phyloP scores from a whole-genome alignment of 2,329 filamentous ascomycete species.

The Ophiostoma novo-ulmi region DNA sequence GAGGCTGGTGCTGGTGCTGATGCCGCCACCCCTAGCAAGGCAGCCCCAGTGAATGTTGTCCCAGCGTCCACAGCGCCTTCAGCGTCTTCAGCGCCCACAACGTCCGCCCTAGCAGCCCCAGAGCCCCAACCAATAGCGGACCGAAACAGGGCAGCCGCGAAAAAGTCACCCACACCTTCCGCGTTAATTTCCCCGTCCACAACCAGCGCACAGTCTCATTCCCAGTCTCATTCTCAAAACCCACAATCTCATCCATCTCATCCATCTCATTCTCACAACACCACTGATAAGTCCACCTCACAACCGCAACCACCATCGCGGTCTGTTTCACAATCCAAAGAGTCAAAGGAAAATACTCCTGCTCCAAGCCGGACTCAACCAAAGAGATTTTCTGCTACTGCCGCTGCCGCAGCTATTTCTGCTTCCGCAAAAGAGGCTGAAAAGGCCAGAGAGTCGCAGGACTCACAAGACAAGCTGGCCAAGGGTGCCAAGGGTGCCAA shows the following conservation, averaged over 20 bases:
- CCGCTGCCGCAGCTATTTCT: conserved; percentile 20
- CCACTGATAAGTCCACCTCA: conserved; percentile 16
- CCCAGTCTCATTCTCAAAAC: background rate
- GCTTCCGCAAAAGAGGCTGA: conserved; percentile 19
- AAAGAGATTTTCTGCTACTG: conserved; percentile 20
- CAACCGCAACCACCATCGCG: conserved; percentile 21
- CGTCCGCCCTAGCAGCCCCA: conserved; percentile 18
- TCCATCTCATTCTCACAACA: conserved; percentile 16
- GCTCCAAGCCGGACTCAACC: conserved; percentile 1
- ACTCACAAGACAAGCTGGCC: background rate
- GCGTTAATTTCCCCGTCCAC: conserved; percentile 25
- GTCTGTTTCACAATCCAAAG: background rate
- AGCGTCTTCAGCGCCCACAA: conserved; percentile 23
- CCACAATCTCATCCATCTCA: conserved; percentile 8
- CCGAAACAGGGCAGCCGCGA: conserved; percentile 31
- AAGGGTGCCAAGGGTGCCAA: background rate
- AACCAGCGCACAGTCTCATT: conserved; percentile 1
- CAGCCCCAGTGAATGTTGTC: background rate
- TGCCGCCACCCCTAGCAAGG: conserved; percentile 10
- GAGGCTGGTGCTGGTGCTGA: conserved; percentile 13
- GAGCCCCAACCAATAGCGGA: conserved; percentile 31
- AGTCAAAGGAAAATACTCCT: background rate
- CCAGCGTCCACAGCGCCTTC: conserved; percentile 21
- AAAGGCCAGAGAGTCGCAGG: conserved; percentile 1
- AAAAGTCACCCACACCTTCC: conserved; percentile 28